A percentile compares a stretch with the other conserved stretches of the same genome.
These are phyloP conservation scores for Saururus chinensis DNA, from an alignment of 164 flowering plant genomes.

Conservation along the genomic window DNA sequence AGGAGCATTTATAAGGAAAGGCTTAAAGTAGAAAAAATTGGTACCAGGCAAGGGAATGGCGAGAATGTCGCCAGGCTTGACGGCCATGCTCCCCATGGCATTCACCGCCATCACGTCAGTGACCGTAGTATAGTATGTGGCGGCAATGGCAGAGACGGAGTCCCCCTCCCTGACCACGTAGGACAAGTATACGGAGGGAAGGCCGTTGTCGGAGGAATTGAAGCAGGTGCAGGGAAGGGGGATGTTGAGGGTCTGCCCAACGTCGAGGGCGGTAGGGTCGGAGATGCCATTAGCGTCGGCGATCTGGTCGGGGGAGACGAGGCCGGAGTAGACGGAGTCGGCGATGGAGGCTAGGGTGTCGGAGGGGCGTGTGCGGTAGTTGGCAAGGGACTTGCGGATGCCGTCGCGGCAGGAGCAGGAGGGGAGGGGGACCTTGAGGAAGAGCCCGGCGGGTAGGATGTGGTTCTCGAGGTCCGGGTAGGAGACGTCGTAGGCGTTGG, in stretches of 20 bases:
- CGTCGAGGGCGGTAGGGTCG: conserved; percentile 53
- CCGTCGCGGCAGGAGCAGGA: conserved; percentile 81
- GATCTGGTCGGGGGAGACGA: conserved; percentile 81
- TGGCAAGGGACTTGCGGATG: conserved; percentile 55
- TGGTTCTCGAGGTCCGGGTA: conserved; percentile 86
- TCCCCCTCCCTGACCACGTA: conserved; percentile 68
- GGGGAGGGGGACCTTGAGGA: conserved; percentile 61
- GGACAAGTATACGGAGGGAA: conserved; percentile 73
- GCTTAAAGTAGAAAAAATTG: background rate
- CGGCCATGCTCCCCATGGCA: conserved; percentile 54
- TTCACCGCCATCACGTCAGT: conserved; percentile 87
- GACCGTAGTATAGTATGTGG: conserved; percentile 53
- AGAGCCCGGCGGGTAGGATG: conserved; percentile 69
- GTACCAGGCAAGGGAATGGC: conserved; percentile 89
- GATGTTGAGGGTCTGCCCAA: conserved; percentile 48
- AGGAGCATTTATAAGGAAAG: too few species aligned
- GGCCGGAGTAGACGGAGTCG: conserved; percentile 43
- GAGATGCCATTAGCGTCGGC: conserved; percentile 56
- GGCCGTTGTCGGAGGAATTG: conserved; percentile 53
- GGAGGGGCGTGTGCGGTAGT: conserved; percentile 66
- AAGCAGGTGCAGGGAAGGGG: conserved; percentile 95
- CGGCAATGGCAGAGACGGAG: conserved; percentile 53
- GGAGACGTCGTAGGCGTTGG: conserved; percentile 78
- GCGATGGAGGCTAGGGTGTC: conserved; percentile 61
- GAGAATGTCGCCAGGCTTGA: conserved; percentile 71